Base-by-base conservation (phyloP, 306 rosid species). In the Castanea mollissima region DNA sequence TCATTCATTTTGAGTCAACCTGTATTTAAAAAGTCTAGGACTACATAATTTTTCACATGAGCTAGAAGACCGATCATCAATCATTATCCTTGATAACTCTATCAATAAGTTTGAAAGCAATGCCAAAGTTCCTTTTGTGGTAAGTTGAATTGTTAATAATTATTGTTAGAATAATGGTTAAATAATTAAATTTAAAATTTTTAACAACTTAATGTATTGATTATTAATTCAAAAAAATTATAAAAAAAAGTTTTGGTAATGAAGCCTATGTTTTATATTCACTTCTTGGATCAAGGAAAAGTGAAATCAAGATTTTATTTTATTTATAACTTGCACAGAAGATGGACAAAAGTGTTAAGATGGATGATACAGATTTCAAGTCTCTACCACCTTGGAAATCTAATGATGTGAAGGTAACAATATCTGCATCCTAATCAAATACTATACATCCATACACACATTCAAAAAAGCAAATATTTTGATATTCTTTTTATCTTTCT, bases 381-480 rank as follows among this genome's bases (percentile, higher is more conserved):
- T 74, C 94, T 70, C 62, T 86, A 23, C 98, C 99, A 19, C 79
- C 86, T 14, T 90, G 91, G 99, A 93, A 90, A 84, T 89, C 96
- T 68, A 93, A 91, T 83, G 97, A 96, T 77, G 86, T 96, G 44
- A 89, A 93, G 92, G 99, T 92, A 78, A 73, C 13, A 60, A 68
- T 1, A 16, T 78, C 29, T 72, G 51, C 52, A 21, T 18, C 14
- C 5, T n/a, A 8, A 3, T 80, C 14, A 23, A 3, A 12, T 35
- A 14, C 58, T 5, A 32, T 10, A 72, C 59, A 57, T 27, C 55
- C 4, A 65, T 4, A 15, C 6, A 46, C 52, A 29, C 76, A 20
- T 46, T 21, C 55, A 19, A 59, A 55, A 56, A 32, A 51, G 56
- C 56, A 49, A 71, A 34, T 12, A 14, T 8, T 38, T 41, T 31